Percentiles rank a stretch among this genome's conserved stretches.
These are phyloP conservation scores for Piper longum DNA, from an alignment of 164 flowering plant species.

Conservation along the genomic window DNA sequence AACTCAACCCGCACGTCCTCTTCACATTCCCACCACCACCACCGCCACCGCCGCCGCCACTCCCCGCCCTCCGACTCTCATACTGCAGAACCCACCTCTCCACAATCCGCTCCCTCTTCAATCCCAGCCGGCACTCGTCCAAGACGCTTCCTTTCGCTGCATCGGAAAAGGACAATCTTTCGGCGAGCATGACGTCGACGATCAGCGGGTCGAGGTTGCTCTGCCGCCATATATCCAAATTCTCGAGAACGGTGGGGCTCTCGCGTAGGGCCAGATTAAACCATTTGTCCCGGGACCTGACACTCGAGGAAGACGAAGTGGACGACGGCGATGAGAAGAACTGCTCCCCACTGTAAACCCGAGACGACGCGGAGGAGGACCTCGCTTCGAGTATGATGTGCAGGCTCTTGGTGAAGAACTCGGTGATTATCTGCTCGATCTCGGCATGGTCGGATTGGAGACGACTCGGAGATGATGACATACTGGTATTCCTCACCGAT, in stretches of 20 bases:
- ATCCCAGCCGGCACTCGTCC: constrained; percentile 30
- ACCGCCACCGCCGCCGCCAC: constrained; percentile 6
- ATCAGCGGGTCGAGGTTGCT: constrained; percentile 63
- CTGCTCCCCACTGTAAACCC: constrained; percentile 69
- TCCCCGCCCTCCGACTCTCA: constrained; percentile 34
- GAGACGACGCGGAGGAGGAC: constrained; percentile 49
- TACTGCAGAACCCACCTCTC: constrained; percentile 92
- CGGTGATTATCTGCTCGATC: constrained; percentile 71
- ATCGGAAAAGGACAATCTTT: constrained; percentile 19
- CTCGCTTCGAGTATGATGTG: constrained; percentile 79
- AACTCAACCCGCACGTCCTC: constrained; percentile 29
- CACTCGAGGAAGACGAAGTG: constrained; percentile 59
- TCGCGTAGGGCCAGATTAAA: constrained; percentile 78
- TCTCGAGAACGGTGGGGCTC: constrained; percentile 71
- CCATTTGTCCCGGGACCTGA: constrained; percentile 80
- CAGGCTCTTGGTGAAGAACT: constrained; percentile 64
- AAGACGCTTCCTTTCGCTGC: constrained; percentile 22
- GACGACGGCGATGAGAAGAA: constrained; percentile 61
- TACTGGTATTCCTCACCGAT: neutral
- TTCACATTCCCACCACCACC: constrained; percentile 27
- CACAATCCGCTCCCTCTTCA: constrained; percentile 44
- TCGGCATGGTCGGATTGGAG: constrained; percentile 51
- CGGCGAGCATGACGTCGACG: constrained; percentile 62
- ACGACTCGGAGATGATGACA: constrained; percentile 17
- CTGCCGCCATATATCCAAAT: constrained; percentile 66